Percentiles rank a stretch among this genome's conserved stretches.
These are phyloP conservation scores for Polygonum maritimum DNA, from an alignment of 148 eudicot species.

Conservation along the genomic window DNA sequence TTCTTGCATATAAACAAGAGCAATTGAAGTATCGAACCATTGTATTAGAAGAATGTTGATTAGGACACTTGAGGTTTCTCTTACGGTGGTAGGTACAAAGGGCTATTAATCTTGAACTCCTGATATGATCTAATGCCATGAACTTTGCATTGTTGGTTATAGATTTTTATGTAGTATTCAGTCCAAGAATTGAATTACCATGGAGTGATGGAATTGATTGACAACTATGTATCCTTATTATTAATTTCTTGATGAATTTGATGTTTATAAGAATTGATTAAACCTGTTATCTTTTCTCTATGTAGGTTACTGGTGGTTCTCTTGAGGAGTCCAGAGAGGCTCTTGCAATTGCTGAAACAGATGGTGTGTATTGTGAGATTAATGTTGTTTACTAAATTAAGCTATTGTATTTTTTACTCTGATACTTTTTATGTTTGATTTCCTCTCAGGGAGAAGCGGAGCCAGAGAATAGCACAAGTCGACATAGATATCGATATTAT, in stretches of 20 bases:
- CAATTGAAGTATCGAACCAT: too few relatives aligned
- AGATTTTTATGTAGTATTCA: not conserved
- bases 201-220: not conserved
- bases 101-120: not conserved
- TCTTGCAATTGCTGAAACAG: slow-evolving; percentile 93
- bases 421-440: not conserved
- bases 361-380: slow-evolving; percentile 38
- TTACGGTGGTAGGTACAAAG: too few relatives aligned
- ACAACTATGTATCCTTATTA: not conserved
- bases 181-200: not conserved
- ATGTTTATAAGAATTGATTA: not conserved
- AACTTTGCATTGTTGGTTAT: not conserved
- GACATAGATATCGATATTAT: too few relatives aligned
- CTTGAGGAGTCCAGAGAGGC: slow-evolving; percentile 93
- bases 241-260: not conserved
- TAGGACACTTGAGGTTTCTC: too few relatives aligned
- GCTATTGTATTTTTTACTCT: not conserved
- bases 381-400: not conserved
- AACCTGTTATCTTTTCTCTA: not conserved
- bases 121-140: not conserved
- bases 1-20: not conserved
- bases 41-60: too few relatives aligned
- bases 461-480: too few relatives aligned
- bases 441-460: slow-evolving; percentile 66
- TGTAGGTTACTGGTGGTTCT: slow-evolving; percentile 95